Evolutionary conservation across 176 grass and related monocot genomes (phyloP).

Genomic region (Oryza nivara): DNA sequence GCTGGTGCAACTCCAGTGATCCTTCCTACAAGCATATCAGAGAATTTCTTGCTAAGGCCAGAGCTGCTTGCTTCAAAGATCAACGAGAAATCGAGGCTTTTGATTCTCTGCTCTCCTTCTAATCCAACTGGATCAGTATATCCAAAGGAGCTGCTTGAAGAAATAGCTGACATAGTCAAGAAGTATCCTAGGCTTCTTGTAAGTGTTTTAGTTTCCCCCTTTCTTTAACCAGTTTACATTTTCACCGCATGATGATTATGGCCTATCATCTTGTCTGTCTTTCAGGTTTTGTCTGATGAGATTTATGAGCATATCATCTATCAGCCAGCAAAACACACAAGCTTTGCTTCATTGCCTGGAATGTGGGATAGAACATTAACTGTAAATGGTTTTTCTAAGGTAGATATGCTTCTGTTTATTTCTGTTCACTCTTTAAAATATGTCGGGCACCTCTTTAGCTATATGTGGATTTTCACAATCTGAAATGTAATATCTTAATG

Average conservation of each 20-base stretch:
- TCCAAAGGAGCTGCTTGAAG: conserved; percentile 62
- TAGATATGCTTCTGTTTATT: conserved; percentile 31
- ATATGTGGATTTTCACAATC: not conserved
- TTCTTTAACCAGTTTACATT: not conserved
- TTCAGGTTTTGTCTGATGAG: conserved; percentile 72
- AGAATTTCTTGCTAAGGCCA: conserved; percentile 60
- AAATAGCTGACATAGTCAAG: conserved; percentile 73
- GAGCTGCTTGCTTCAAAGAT: conserved; percentile 51
- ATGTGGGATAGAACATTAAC: conserved; percentile 81
- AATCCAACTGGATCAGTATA: conserved; percentile 72
- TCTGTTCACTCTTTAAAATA: conserved; percentile 1
- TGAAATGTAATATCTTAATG: not conserved
- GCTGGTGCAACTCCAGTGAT: conserved; percentile 60
- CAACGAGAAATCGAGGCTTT: conserved; percentile 68
- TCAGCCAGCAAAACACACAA: conserved; percentile 62
- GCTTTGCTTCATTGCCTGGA: conserved; percentile 74
- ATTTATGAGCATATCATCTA: conserved; percentile 88
- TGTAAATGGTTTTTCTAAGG: conserved; percentile 79
- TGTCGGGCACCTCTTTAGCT: not conserved
- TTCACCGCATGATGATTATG: conserved; percentile 1
- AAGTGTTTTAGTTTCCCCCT: not conserved
- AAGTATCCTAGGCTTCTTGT: conserved; percentile 75
- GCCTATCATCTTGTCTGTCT: conserved; percentile 8
- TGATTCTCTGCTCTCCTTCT: conserved; percentile 77
- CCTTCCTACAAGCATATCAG: conserved; percentile 61